phyloP scores from a whole-genome alignment of 306 rosid species.

The Corylus heterophylla region DNA sequence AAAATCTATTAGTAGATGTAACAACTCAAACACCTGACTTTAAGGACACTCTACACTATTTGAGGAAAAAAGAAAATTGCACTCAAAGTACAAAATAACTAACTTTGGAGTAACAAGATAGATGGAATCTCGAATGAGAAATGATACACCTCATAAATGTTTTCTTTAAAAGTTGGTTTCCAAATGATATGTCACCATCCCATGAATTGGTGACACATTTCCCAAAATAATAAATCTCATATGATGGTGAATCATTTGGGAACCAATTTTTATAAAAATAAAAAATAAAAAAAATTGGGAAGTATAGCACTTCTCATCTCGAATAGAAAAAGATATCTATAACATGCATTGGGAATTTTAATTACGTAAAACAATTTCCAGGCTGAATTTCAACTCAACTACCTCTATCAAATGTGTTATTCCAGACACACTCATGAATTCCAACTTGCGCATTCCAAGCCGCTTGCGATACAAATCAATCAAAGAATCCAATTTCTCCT shows the following conservation, averaged over 20 bases:
- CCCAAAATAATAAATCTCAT: too few relatives aligned
- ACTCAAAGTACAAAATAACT: background rate
- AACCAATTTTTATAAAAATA: too few relatives aligned
- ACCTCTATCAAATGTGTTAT: conserved; percentile 91
- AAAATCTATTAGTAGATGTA: background rate
- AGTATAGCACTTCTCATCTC: background rate
- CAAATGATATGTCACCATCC: too few relatives aligned
- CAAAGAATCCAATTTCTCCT: conserved; percentile 65
- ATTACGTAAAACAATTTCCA: conserved; percentile 6
- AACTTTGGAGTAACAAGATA: background rate
- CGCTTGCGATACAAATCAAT: conserved; percentile 66
- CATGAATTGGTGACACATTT: too few relatives aligned
- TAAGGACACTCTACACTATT: background rate
- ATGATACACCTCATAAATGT: too few relatives aligned
- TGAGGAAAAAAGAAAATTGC: background rate
- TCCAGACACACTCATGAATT: conserved; percentile 79
- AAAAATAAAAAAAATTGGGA: background rate
- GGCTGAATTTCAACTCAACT: conserved; percentile 25
- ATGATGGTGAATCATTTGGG: too few relatives aligned
- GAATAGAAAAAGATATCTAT: background rate
- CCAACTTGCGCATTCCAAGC: conserved; percentile 68
- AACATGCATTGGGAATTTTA: conserved; percentile 17
- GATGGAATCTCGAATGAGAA: background rate
- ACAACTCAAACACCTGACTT: background rate
- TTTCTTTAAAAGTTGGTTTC: too few relatives aligned